A percentile compares a stretch with the other conserved stretches of the same genome.
Evolutionary conservation across 2,329 filamentous ascomycete genomes (phyloP).

Genomic region (Pyrenophora tritici-repentis): DNA sequence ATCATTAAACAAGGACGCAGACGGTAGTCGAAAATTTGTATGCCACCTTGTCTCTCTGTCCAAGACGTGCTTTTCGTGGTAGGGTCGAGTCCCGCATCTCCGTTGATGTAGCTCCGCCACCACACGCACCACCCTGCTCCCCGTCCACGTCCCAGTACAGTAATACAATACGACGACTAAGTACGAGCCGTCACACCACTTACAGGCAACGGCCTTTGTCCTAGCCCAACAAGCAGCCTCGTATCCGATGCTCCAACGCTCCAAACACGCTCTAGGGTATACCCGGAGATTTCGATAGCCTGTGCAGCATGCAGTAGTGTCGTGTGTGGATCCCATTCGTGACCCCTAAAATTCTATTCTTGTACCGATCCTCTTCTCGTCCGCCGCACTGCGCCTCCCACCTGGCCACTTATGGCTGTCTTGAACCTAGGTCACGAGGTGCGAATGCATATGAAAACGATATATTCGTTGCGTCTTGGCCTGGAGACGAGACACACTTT

Average conservation of each 20-base stretch:
- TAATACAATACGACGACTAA: not conserved
- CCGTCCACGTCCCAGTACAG: not conserved
- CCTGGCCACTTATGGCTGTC: not conserved
- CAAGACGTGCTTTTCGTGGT: no score
- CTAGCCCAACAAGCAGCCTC: not conserved
- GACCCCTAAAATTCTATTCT: conserved; percentile 10
- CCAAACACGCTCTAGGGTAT: not conserved
- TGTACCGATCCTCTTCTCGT: conserved; percentile 14
- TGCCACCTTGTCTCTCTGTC: no score
- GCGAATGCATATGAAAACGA: no score
- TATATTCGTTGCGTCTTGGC: no score
- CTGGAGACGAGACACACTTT: no score
- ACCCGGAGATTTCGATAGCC: conserved; percentile 23
- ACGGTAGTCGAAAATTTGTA: no score
- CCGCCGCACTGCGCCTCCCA: not conserved
- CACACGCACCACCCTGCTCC: not conserved
- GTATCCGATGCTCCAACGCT: not conserved
- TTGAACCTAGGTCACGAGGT: not conserved
- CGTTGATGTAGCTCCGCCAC: not conserved
- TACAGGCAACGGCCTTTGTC: not conserved
- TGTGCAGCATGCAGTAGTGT: conserved; percentile 13
- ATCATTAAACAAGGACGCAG: not conserved
- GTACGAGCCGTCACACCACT: not conserved
- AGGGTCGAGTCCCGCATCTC: no score
- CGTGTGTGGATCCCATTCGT: conserved; percentile 4